These are phyloP conservation scores for Flaveria ramosissima DNA, from an alignment of 129 eudicot species.

Conservation along the genomic window DNA sequence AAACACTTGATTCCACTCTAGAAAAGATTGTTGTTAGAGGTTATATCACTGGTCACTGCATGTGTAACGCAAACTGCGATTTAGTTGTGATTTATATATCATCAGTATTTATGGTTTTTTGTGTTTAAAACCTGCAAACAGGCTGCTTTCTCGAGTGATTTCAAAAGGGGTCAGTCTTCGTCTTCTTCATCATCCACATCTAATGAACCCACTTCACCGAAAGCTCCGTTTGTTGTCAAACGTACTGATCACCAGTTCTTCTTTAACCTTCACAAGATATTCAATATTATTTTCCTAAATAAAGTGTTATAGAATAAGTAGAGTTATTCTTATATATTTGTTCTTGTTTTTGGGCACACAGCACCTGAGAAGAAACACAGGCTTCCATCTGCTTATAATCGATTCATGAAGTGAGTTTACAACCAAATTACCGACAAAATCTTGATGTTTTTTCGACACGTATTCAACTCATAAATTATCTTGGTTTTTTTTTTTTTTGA, in stretches of 20 bases:
- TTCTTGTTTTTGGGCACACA: conserved; percentile 17
- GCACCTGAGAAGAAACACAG: conserved; percentile 99
- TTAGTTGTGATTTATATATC: no score
- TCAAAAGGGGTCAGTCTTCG: conserved; percentile 64
- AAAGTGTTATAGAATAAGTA: no score
- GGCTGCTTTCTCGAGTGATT: conserved; percentile 56
- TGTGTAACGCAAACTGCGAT: no score
- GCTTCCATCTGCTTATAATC: conserved; percentile 98
- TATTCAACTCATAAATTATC: not conserved
- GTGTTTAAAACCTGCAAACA: not conserved
- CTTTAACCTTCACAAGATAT: not conserved
- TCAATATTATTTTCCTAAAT: no score
- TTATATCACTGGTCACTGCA: no score
- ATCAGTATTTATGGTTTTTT: no score
- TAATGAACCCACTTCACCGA: conserved; percentile 67
- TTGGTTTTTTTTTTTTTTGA: not conserved
- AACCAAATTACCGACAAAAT: not conserved
- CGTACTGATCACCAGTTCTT: conserved; percentile 35
- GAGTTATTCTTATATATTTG: not conserved
- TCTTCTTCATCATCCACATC: conserved; percentile 77
- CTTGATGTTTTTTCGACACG: no score
- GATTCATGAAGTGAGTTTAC: conserved; percentile 84
- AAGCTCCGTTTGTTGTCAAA: conserved; percentile 89
- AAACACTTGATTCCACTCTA: no score
- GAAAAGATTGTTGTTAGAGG: no score